Evolutionary conservation across 2,329 filamentous ascomycete genomes (phyloP), one percentile per base, ranked within the genome.

Genomic region (Rhynchosporium agropyri): DNA sequence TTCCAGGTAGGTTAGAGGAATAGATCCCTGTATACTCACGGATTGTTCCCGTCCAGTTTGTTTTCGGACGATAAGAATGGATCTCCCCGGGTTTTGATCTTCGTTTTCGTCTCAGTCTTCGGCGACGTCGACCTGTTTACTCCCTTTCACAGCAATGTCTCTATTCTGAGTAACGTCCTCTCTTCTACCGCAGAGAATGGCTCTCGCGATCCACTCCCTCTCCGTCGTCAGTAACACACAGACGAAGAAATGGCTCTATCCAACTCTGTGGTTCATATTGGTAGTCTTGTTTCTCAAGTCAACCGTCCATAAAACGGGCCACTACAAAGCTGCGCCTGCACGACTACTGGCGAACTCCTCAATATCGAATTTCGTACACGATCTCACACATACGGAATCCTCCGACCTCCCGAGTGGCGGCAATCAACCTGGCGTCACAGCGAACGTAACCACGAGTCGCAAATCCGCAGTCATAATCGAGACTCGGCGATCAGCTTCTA

Each of bases 391-490:
- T 40, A 15, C 54, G 46, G 53, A 42, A 20, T 54, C 62, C n/a
- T 50, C 60, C 6, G 48, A 20, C 49, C 26, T 43, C 33, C 42
- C 12, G 31, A 60, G 60, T 13, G 43, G 45, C 40, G 13, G 60
- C 55, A 54, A 60, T 51, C 49, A 60, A 10, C 58, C 5, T 45
- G 40, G 15, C 29, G 54, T 65, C 15, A 65, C 64, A 0, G 68
- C 67, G 9, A 70, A 72, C 20, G 60, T 69, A 29, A 69, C 62
- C 38, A 69, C 63, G 13, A 71, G 69, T 50, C 64, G 63, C 56
- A 73, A 72, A 51, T 76, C 73, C n/a, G 77, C 77, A 0, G 72
- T 76, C 2, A 77, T 78, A 20, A 71, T 77, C 54, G 76, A 78
- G 57, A 76, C 75, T n/a, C 71, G 75, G 43, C 67, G 70, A 8